A percentile compares a stretch with the other conserved stretches of the same genome.
Evolutionary conservation across 768 basidiomycete species (phyloP).

Genomic region (Leccinum incarnatum): DNA sequence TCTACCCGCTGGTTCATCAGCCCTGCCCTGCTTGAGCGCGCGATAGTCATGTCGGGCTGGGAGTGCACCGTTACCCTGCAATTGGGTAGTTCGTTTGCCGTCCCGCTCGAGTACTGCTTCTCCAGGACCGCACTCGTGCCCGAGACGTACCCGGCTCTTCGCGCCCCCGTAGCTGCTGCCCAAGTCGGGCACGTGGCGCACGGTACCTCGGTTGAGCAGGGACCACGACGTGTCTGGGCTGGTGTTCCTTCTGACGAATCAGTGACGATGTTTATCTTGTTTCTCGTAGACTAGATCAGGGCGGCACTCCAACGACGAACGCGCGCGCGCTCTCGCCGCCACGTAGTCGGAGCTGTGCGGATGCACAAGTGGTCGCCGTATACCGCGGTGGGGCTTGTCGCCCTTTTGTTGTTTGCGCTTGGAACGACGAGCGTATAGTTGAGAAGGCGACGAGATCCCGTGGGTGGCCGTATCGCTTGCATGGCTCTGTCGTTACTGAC

Average conservation of each 20-base stretch:
- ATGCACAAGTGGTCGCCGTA: conserved; percentile 45
- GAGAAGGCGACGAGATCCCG: too few species aligned
- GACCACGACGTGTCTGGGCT: conserved; percentile 90
- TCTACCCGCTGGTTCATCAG: conserved; percentile 91
- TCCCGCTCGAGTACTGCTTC: conserved; percentile 60
- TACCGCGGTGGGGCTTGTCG: conserved; percentile 47
- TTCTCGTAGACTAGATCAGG: conserved; percentile 44
- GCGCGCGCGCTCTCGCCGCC: not conserved
- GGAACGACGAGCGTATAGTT: conserved; percentile 66
- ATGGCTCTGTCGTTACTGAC: too few species aligned
- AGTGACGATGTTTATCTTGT: too few species aligned
- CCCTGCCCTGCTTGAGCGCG: conserved; percentile 67
- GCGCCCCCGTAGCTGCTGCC: conserved; percentile 34
- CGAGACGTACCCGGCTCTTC: not conserved
- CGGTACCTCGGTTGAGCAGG: conserved; percentile 59
- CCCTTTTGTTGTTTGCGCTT: conserved; percentile 61
- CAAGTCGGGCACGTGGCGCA: conserved; percentile 39
- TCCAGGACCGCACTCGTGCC: conserved; percentile 50
- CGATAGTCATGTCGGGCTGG: conserved; percentile 67
- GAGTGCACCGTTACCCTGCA: conserved; percentile 67
- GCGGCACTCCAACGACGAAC: conserved; percentile 50
- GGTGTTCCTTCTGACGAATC: conserved; percentile 45
- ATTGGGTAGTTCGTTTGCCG: conserved; percentile 46
- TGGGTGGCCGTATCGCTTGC: too few species aligned
- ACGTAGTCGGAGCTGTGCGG: conserved; percentile 30